Conservation (phyloP, 805 yeast species). For the Tetrapisispora namnaoensis region DNA sequence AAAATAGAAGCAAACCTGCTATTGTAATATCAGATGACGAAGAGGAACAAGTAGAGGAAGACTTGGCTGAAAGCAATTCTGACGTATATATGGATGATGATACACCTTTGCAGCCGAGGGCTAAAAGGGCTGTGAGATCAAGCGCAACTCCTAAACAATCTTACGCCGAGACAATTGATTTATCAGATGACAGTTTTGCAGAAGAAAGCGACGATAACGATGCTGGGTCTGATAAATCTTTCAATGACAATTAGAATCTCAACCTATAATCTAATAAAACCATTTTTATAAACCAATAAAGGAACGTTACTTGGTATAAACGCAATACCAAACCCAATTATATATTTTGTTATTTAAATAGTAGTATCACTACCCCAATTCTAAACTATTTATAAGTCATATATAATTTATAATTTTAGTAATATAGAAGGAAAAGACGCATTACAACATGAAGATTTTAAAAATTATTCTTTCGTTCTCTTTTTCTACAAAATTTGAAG, state of each 20-base stretch:
- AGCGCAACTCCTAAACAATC: slow-evolving; percentile 7
- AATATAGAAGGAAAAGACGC: too few relatives aligned
- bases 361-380: too few relatives aligned
- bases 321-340: too few relatives aligned
- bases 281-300: too few relatives aligned
- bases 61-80: slow-evolving; percentile 9
- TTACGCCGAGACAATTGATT: slow-evolving; percentile 14
- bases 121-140: slow-evolving; percentile 16
- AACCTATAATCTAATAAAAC: background rate
- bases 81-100: slow-evolving; percentile 8
- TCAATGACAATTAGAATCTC: slow-evolving; percentile 9
- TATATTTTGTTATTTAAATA: too few relatives aligned
- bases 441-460: too few relatives aligned
- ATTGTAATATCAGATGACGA: slow-evolving; percentile 16
- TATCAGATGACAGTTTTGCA: slow-evolving; percentile 23
- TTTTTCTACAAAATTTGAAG: too few relatives aligned
- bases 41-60: background rate
- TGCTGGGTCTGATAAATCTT: slow-evolving; percentile 14
- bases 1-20: slow-evolving; percentile 4
- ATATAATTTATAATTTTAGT: too few relatives aligned
- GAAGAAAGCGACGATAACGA: slow-evolving; percentile 14
- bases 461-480: too few relatives aligned
- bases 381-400: too few relatives aligned
- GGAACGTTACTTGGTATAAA: too few relatives aligned
- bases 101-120: slow-evolving; percentile 10